phyloP scores from a whole-genome alignment of 805 yeast species.

The Candida rishiriensis region DNA sequence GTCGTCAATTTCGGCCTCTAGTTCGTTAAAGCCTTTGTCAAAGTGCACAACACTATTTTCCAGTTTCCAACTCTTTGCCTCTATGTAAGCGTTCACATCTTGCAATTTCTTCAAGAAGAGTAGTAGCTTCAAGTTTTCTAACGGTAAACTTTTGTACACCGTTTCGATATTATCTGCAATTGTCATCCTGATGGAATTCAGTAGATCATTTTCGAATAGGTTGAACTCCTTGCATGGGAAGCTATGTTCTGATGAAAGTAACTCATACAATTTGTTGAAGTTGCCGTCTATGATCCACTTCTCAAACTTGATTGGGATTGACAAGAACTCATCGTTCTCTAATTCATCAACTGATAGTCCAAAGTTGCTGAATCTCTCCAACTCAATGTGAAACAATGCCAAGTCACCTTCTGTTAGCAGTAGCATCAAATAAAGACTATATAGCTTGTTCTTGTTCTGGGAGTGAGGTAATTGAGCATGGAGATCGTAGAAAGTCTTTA shows the following conservation, averaged over 20 bases:
- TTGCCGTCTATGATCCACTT: slow-evolving; percentile 96
- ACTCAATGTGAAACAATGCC: slow-evolving; percentile 84
- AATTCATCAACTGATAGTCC: slow-evolving; percentile 38
- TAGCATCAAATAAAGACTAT: slow-evolving; percentile 71
- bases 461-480: slow-evolving; percentile 31
- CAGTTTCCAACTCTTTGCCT: slow-evolving; percentile 56
- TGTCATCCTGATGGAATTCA: slow-evolving; percentile 76
- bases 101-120: slow-evolving; percentile 55
- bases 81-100: slow-evolving; percentile 53
- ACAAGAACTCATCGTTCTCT: slow-evolving; percentile 66
- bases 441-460: slow-evolving; percentile 64
- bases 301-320: slow-evolving; percentile 85
- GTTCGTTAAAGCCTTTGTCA: slow-evolving; percentile 22
- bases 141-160: slow-evolving; percentile 72
- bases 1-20: slow-evolving; percentile 31
- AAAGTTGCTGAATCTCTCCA: slow-evolving; percentile 62
- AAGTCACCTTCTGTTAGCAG: slow-evolving; percentile 79
- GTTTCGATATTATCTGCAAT: slow-evolving; percentile 80
- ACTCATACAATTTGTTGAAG: slow-evolving; percentile 84
- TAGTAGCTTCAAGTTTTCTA: slow-evolving; percentile 76
- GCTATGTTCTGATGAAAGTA: slow-evolving; percentile 45
- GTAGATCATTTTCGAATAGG: slow-evolving; percentile 69
- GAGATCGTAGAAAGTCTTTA: slow-evolving; percentile 69
- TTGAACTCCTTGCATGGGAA: slow-evolving; percentile 73
- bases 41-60: slow-evolving; percentile 48